Percentiles rank a stretch among this genome's conserved stretches.
Conservation (phyloP, 2,329 filamentous ascomycete species). For the Aspergillus bombycis region DNA sequence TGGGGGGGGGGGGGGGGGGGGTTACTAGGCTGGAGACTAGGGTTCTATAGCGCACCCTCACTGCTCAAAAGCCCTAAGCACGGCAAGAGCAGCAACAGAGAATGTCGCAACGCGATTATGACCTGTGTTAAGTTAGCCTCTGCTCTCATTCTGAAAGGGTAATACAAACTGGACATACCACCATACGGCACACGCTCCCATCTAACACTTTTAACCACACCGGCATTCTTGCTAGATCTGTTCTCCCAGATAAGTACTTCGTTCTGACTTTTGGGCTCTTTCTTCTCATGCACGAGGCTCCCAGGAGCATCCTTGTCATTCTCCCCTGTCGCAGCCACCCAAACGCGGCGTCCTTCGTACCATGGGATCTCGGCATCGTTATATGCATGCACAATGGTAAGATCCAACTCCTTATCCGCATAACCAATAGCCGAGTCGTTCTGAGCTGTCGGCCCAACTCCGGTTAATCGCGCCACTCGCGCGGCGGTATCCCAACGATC, state of each 20-base stretch:
- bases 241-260: slow-evolving; percentile 46
- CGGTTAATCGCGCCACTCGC: slow-evolving; percentile 57
- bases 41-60: slow-evolving; percentile 10
- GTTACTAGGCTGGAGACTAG: background rate
- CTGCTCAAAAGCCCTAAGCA: slow-evolving; percentile 42
- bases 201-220: slow-evolving; percentile 41
- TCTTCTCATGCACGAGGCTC: slow-evolving; percentile 30
- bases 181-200: slow-evolving; percentile 50
- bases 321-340: slow-evolving; percentile 41
- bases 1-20: background rate
- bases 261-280: slow-evolving; percentile 32
- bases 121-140: slow-evolving; percentile 27
- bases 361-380: slow-evolving; percentile 84
- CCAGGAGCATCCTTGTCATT: slow-evolving; percentile 30
- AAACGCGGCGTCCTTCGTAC: slow-evolving; percentile 48
- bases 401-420: slow-evolving; percentile 57
- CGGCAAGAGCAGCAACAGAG: slow-evolving; percentile 41
- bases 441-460: slow-evolving; percentile 28
- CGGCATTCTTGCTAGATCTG: slow-evolving; percentile 15
- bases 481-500: slow-evolving; percentile 79
- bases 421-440: slow-evolving; percentile 57
- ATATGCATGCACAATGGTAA: slow-evolving; percentile 77
- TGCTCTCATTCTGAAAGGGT: background rate
- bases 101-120: slow-evolving; percentile 47
- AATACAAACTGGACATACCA: slow-evolving; percentile 34